phyloP scores from a whole-genome alignment of 108 stramenopile species.

The Nitzschia sp. region DNA sequence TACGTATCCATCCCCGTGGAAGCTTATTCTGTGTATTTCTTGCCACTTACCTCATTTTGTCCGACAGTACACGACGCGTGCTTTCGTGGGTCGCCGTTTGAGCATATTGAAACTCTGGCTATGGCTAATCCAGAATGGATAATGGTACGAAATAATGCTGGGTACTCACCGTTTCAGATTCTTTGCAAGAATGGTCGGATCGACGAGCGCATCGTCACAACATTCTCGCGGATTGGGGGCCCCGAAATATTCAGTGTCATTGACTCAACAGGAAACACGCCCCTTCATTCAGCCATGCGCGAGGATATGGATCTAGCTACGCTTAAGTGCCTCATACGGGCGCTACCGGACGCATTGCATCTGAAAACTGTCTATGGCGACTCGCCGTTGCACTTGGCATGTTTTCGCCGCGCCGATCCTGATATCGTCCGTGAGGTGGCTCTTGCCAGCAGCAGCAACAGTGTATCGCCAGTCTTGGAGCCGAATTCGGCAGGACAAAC shows the following conservation, averaged over 20 bases:
- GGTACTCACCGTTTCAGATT: constrained; percentile 51
- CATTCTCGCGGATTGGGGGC: constrained; percentile 49
- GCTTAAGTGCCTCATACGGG: constrained; percentile 43
- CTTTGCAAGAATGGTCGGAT: constrained; percentile 49
- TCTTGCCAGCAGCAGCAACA: constrained; percentile 25
- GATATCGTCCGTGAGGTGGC: constrained; percentile 48
- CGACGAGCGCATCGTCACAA: constrained; percentile 43
- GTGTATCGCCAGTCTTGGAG: constrained; percentile 27
- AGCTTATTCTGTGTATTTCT: background rate
- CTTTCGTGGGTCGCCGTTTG: constrained; percentile 41
- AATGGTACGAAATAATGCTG: constrained; percentile 43
- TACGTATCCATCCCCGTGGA: constrained; percentile 14
- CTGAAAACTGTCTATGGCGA: constrained; percentile 51
- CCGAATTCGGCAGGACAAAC: constrained; percentile 53
- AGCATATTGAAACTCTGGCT: constrained; percentile 51
- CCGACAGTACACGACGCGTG: constrained; percentile 49
- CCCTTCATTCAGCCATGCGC: constrained; percentile 55
- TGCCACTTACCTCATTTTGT: background rate
- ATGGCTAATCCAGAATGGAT: constrained; percentile 52
- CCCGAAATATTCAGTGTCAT: constrained; percentile 40
- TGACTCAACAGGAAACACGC: constrained; percentile 49
- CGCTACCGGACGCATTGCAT: constrained; percentile 48
- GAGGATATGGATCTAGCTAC: constrained; percentile 34
- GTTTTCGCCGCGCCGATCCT: constrained; percentile 33
- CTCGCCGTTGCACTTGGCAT: constrained; percentile 49